Base-by-base conservation (phyloP, 23 red algal genomes). In the Agarophyton chilense region DNA sequence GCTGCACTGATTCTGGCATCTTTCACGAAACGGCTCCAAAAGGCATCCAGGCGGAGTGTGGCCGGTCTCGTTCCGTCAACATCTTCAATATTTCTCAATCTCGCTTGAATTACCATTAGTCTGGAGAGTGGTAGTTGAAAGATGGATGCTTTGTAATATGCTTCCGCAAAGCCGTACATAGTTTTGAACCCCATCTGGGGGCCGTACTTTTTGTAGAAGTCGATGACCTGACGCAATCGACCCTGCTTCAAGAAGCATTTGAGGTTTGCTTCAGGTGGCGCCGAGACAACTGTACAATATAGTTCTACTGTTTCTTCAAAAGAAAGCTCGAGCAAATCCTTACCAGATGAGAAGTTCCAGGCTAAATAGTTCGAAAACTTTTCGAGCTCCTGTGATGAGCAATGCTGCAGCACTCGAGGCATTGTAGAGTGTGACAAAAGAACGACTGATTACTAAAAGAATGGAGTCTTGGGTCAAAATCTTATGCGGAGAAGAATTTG, bases 361-460 rank as follows among this genome's bases (percentile, higher is more conserved):
- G 41, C 68, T 19, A 74, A 16, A 74, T 74, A 74, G 68, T 74
- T 74, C 12, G 68, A 9, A 74, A 74, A 74, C 68, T 47, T 74
- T 38, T 43, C 68, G 3, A 74, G 68, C 5, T 74, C 68, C 24
- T 49, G 21, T 12, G 40, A 3, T 10, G 68, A 46, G 41, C 68
- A 74, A 25, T 74, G 68, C 21, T 46, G 68, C 0, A 39, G 43
- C 13, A 74, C 41, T 2, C 68, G 68, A 24, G 68, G 68, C 68
- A 74, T 74, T 46, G 21, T 74, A 22, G 39, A 25, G 28, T 39
- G 11, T 74, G 19, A 28, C 24, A 5, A 65, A 36, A 38, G 12
- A 65, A 2, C 10, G 28, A 38, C 33, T 65, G 7, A 25, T 35
- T 65, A 7, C 16, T 14, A 36, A 36, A 35, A n/a, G n/a, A n/a